A percentile compares a stretch with the other conserved stretches of the same genome.
Conservation (phyloP, 192 early-diverging fungal species). For the Spizellomyces sp. region DNA sequence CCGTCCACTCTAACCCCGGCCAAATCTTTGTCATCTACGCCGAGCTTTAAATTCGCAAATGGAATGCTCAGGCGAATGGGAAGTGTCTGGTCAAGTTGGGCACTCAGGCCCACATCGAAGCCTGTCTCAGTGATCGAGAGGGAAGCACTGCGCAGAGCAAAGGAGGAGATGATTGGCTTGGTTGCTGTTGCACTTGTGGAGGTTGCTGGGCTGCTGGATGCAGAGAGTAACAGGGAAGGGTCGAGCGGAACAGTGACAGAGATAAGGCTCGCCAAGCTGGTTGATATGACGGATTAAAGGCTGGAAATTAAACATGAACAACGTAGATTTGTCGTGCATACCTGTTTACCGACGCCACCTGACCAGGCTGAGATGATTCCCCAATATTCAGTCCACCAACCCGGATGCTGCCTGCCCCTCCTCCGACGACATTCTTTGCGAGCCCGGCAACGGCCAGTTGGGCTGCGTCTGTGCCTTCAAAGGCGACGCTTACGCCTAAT, state of each 20-base stretch:
- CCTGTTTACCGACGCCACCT: too few species aligned
- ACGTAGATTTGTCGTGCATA: too few species aligned
- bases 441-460: constrained; percentile 15
- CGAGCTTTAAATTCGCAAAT: constrained; percentile 3
- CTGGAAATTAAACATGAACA: too few species aligned
- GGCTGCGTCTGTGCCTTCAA: constrained; percentile 5
- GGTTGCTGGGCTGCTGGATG: too few species aligned
- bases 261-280: too few species aligned
- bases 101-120: constrained; percentile 1
- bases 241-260: constrained; percentile 4
- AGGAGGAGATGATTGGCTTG: background rate
- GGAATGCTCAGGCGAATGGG: constrained; percentile 11
- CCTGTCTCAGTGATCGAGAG: constrained; percentile 17
- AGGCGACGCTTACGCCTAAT: constrained; percentile 1
- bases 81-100: background rate
- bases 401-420: background rate
- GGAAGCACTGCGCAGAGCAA: constrained; percentile 10
- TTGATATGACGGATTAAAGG: too few species aligned
- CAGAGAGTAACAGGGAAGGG: too few species aligned
- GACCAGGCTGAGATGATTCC: background rate
- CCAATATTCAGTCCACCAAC: constrained; percentile 11
- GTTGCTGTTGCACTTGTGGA: too few species aligned
- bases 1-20: constrained; percentile 4
- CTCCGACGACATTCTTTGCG: constrained; percentile 1
- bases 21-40: constrained; percentile 17